These are phyloP conservation scores for Fusarium annulatum DNA, from an alignment of 2,329 filamentous ascomycete genomes.

Conservation along the genomic window DNA sequence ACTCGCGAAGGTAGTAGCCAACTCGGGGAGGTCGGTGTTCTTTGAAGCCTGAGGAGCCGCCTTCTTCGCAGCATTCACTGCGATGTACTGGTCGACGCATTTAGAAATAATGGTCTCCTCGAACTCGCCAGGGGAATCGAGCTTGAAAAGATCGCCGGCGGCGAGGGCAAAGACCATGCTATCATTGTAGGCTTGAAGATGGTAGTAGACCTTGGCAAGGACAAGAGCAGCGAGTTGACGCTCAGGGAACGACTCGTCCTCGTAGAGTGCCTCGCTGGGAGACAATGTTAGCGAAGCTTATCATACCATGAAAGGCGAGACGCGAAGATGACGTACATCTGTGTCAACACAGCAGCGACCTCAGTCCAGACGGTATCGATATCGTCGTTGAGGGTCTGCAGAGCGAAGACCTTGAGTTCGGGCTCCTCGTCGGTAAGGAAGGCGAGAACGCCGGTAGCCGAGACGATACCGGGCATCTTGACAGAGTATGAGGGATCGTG, in stretches of 20 bases:
- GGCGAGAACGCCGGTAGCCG: conserved; percentile 92
- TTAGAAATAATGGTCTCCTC: conserved; percentile 99
- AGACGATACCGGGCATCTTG: conserved; percentile 91
- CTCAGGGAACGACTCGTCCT: conserved; percentile 94
- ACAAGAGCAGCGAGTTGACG: conserved; percentile 94
- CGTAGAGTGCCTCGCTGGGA: conserved; percentile 90
- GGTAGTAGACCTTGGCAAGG: conserved; percentile 98
- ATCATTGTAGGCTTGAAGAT: conserved; percentile 98
- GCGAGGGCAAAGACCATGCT: conserved; percentile 98
- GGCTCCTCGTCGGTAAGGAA: conserved; percentile 95
- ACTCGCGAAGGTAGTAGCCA: conserved; percentile 82
- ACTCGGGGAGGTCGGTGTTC: conserved; percentile 68
- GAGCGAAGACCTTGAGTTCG: conserved; percentile 92
- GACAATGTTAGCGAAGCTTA: conserved; percentile 21
- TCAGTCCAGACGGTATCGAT: conserved; percentile 98
- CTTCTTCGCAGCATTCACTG: conserved; percentile 69
- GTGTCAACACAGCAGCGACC: conserved; percentile 88
- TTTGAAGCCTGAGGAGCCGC: conserved; percentile 56
- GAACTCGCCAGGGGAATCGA: conserved; percentile 91
- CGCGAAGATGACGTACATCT: conserved; percentile 74
- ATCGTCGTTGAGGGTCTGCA: conserved; percentile 94
- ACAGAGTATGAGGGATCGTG: conserved; percentile 30
- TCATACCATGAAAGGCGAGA: neutral
- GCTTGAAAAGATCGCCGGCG: conserved; percentile 93
- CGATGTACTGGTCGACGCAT: conserved; percentile 98